Evolutionary conservation across 139 green algal genomes (phyloP).

Genomic region (Volvox reticuliferus): DNA sequence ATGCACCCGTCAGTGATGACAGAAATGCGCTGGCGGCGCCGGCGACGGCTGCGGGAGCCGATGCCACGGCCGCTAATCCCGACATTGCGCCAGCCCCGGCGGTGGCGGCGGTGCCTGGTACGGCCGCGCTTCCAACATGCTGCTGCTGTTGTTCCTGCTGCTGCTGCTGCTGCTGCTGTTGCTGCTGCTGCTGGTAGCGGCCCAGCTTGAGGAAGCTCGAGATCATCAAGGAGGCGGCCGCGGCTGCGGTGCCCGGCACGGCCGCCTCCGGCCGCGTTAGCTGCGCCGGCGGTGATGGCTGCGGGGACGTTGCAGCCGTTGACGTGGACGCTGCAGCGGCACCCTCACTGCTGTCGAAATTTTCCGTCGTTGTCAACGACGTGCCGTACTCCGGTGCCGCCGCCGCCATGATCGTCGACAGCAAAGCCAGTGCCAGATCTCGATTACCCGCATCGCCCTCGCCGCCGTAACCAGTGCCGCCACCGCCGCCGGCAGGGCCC

Average conservation of each 20-base stretch:
- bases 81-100: background rate
- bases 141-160: background rate
- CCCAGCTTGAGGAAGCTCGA: constrained; percentile 56
- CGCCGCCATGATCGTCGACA: constrained; percentile 74
- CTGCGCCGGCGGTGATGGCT: background rate
- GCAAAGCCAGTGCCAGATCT: constrained; percentile 76
- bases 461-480: constrained; percentile 37
- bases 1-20: background rate
- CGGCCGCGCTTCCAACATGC: background rate
- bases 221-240: constrained; percentile 12
- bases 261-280: background rate
- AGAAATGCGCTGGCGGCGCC: constrained; percentile 1
- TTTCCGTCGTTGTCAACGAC: background rate
- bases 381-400: constrained; percentile 24
- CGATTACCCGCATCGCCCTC: constrained; percentile 55
- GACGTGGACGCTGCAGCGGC: constrained; percentile 5
- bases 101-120: background rate
- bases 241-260: background rate
- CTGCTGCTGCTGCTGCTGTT: background rate
- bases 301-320: background rate
- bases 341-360: background rate
- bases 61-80: background rate
- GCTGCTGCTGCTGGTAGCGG: constrained; percentile 49
- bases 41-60: background rate
- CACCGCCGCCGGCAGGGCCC: constrained; percentile 17